Percentiles rank a stretch among this genome's conserved stretches.
Evolutionary conservation across 1,139 yeast genomes (phyloP).

Genomic region (Geotrichum siamense): DNA sequence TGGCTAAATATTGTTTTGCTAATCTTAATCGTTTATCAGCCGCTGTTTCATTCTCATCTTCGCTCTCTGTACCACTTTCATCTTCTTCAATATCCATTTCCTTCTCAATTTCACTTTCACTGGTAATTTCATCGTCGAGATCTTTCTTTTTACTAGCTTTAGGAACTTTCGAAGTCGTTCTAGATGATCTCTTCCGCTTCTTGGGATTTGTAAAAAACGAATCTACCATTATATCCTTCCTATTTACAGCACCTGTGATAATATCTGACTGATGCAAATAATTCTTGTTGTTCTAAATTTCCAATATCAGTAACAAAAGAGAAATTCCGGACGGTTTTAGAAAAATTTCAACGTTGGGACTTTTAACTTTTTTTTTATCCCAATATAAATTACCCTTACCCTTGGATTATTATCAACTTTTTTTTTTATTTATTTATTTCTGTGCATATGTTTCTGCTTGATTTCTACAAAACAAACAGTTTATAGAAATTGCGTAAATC

Average conservation of each 20-base stretch:
- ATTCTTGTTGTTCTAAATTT: no score
- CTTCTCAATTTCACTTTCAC: conserved; percentile 25
- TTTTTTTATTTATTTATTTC: no score
- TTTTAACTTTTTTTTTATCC: no score
- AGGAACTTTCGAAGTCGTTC: conserved; percentile 1
- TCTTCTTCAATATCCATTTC: conserved; percentile 21
- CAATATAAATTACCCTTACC: no score
- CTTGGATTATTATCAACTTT: no score
- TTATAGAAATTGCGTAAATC: no score
- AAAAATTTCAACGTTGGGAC: conserved; percentile 5
- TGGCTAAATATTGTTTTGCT: conserved; percentile 87
- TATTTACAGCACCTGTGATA: not conserved
- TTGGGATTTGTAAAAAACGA: conserved; percentile 30
- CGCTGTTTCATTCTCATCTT: conserved; percentile 56
- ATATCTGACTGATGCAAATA: not conserved
- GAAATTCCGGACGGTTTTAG: not conserved
- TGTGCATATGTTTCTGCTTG: no score
- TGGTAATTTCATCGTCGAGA: conserved; percentile 31
- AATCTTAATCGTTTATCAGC: conserved; percentile 91
- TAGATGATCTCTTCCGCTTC: conserved; percentile 21
- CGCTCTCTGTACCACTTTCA: conserved; percentile 11
- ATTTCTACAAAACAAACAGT: no score
- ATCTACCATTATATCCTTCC: conserved; percentile 25
- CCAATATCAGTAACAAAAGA: not conserved
- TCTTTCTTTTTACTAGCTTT: conserved; percentile 10